These are phyloP conservation scores for Triticum urartu DNA, from an alignment of 176 grass and related monocot species.

Conservation along the genomic window DNA sequence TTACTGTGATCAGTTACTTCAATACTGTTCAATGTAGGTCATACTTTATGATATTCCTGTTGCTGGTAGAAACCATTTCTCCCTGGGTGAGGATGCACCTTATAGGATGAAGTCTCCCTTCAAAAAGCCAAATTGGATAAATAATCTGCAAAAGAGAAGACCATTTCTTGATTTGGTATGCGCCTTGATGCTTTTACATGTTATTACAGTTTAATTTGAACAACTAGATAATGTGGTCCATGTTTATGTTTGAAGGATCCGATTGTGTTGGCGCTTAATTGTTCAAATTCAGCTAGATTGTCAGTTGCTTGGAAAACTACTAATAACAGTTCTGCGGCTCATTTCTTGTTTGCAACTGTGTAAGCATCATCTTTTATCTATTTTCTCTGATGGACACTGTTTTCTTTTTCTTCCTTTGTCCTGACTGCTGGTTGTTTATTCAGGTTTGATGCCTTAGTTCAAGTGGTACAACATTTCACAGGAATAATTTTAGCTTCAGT, in stretches of 20 bases:
- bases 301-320: conserved; percentile 36
- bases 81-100: conserved; percentile 46
- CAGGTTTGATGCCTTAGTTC: conserved; percentile 39
- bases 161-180: conserved; percentile 76
- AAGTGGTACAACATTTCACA: conserved; percentile 46
- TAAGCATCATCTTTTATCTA: conserved; percentile 40
- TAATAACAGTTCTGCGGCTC: conserved; percentile 22
- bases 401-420: conserved; percentile 29
- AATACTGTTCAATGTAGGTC: conserved; percentile 56
- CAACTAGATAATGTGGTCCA: conserved; percentile 21
- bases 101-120: conserved; percentile 24
- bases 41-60: conserved; percentile 77
- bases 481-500: conserved; percentile 63
- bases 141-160: conserved; percentile 56
- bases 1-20: conserved; percentile 25
- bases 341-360: conserved; percentile 49
- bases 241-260: conserved; percentile 49
- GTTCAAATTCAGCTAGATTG: conserved; percentile 60
- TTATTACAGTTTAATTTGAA: conserved; percentile 22
- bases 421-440: conserved; percentile 41
- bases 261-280: conserved; percentile 85
- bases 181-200: neutral
- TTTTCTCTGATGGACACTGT: conserved; percentile 21
- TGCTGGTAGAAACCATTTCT: conserved; percentile 74
- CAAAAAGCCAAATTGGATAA: conserved; percentile 77